A percentile compares a stretch with the other conserved stretches of the same genome.
Conservation (phyloP, 495 filamentous ascomycete species). For the Xylaria telfairii region DNA sequence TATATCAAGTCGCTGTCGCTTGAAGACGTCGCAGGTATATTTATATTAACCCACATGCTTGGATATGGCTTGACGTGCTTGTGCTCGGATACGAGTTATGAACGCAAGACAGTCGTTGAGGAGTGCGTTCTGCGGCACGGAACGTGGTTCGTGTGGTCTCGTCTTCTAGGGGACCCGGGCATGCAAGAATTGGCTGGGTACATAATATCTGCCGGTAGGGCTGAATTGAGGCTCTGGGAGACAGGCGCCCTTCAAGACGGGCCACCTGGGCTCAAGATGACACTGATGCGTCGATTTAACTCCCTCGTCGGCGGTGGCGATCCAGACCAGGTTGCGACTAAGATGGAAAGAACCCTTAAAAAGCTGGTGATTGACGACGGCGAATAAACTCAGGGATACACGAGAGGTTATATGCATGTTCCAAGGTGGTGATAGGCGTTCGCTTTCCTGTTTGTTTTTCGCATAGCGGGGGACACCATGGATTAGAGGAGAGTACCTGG, state of each 20-base stretch:
- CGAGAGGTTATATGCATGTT: neutral
- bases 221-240: constrained; percentile 16
- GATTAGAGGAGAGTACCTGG: neutral
- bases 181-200: neutral
- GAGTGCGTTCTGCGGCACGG: constrained; percentile 34
- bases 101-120: constrained; percentile 22
- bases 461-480: neutral
- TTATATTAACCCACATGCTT: constrained; percentile 22
- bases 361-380: neutral
- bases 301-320: neutral
- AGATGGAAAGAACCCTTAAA: neutral
- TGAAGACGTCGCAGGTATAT: constrained; percentile 34
- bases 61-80: neutral
- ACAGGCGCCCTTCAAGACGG: neutral
- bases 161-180: neutral
- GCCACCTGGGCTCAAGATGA: constrained; percentile 19
- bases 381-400: neutral
- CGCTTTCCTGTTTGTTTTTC: neutral
- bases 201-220: constrained; percentile 7
- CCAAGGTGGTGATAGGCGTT: neutral
- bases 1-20: constrained; percentile 30
- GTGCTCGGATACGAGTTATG: neutral
- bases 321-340: neutral
- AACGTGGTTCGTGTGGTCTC: constrained; percentile 31
- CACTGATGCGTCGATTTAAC: neutral